Evolutionary conservation across 352 stramenopile species (phyloP).

Genomic region (Globisporangium spiculum): DNA sequence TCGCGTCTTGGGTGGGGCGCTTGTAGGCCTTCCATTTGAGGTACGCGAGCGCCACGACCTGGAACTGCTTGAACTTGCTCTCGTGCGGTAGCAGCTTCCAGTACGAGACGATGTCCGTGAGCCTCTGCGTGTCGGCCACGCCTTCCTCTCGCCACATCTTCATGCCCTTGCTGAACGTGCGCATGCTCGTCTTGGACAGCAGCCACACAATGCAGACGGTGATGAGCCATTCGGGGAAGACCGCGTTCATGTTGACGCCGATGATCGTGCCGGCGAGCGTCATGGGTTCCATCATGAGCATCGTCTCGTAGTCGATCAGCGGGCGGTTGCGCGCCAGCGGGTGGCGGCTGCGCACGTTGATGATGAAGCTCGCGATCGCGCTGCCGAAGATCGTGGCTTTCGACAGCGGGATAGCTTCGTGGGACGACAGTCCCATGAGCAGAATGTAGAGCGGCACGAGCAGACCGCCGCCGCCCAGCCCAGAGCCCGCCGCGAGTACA

Average conservation of each 20-base stretch:
- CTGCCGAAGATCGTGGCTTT: slow-evolving; percentile 85
- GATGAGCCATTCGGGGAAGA: slow-evolving; percentile 82
- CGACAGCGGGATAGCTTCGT: slow-evolving; percentile 79
- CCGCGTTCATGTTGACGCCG: slow-evolving; percentile 82
- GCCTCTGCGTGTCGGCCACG: slow-evolving; percentile 39
- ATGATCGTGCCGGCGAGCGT: slow-evolving; percentile 85
- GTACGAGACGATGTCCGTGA: slow-evolving; percentile 53
- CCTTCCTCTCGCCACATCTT: slow-evolving; percentile 70
- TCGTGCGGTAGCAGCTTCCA: slow-evolving; percentile 67
- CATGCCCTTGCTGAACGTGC: slow-evolving; percentile 66
- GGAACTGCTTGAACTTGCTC: slow-evolving; percentile 72
- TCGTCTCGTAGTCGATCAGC: slow-evolving; percentile 83
- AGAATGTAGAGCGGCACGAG: slow-evolving; percentile 81
- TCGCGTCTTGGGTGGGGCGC: slow-evolving; percentile 20
- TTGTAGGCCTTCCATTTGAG: slow-evolving; percentile 77
- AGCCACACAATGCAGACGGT: slow-evolving; percentile 75
- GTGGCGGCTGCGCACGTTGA: slow-evolving; percentile 66
- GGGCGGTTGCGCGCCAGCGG: slow-evolving; percentile 55
- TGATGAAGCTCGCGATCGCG: slow-evolving; percentile 70
- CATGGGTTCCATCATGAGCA: slow-evolving; percentile 86
- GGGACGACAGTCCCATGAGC: slow-evolving; percentile 64
- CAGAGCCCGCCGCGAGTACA: slow-evolving; percentile 60
- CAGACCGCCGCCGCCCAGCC: slow-evolving; percentile 70
- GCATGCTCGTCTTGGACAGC: slow-evolving; percentile 62
- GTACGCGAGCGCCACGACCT: slow-evolving; percentile 56